These are phyloP conservation scores for Coniochaeta sp. DNA, from an alignment of 2,329 filamentous ascomycete species.

Conservation along the genomic window DNA sequence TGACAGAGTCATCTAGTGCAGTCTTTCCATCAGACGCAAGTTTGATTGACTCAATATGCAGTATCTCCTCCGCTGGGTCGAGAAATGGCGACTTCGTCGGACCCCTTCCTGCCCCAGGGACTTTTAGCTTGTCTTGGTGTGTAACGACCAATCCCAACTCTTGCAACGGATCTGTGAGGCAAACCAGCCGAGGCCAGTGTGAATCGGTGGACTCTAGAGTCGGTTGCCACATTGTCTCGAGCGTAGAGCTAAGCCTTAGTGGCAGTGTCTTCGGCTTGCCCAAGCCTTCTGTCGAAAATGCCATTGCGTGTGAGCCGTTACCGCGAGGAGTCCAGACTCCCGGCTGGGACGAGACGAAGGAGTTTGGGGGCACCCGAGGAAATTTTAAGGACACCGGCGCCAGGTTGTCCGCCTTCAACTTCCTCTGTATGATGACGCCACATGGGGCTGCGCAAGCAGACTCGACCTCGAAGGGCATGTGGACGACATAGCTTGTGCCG, in stretches of 20 bases:
- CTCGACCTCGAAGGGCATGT: conserved; percentile 92
- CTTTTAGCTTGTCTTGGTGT: conserved; percentile 33
- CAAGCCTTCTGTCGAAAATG: conserved; percentile 50
- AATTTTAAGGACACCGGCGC: conserved; percentile 47
- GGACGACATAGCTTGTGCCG: conserved; percentile 80
- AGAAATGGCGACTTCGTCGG: conserved; percentile 48
- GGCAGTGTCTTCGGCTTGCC: conserved; percentile 48
- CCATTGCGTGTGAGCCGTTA: conserved; percentile 26
- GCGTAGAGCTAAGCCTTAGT: conserved; percentile 41
- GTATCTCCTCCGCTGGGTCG: conserved; percentile 70
- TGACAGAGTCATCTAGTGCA: conserved; percentile 40
- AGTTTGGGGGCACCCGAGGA: conserved; percentile 66
- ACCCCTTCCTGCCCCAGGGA: conserved; percentile 28
- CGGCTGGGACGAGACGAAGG: conserved; percentile 67
- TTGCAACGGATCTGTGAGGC: conserved; percentile 75
- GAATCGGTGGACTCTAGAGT: conserved; percentile 44
- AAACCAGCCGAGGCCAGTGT: conserved; percentile 70
- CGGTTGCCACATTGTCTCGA: conserved; percentile 52
- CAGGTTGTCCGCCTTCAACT: conserved; percentile 45
- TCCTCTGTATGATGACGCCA: conserved; percentile 82
- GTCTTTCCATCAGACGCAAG: conserved; percentile 41
- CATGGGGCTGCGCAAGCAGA: conserved; percentile 73
- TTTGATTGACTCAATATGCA: conserved; percentile 67
- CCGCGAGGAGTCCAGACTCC: conserved; percentile 40
- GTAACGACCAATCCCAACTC: conserved; percentile 79